Conservation (phyloP, 495 filamentous ascomycete species). For the Hypoxylon trugodes region DNA sequence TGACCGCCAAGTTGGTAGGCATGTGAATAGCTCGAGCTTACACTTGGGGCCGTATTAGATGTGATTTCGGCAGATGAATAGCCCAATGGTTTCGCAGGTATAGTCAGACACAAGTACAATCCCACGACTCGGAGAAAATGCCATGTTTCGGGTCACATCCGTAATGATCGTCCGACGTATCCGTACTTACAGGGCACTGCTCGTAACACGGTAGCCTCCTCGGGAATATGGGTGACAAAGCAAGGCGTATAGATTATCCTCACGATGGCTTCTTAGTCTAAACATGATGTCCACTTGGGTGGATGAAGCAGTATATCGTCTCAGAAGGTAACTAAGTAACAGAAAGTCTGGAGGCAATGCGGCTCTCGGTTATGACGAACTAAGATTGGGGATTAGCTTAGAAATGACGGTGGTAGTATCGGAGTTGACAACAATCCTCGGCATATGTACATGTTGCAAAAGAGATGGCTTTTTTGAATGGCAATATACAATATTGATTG, state of each 20-base stretch:
- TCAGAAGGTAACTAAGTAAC: conserved; percentile 1
- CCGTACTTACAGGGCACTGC: conserved; percentile 1
- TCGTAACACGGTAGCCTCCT: conserved; percentile 33
- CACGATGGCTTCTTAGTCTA: background rate
- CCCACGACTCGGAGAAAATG: conserved; percentile 31
- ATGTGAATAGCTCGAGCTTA: conserved; percentile 35
- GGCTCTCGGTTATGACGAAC: conserved; percentile 24
- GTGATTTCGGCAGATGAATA: conserved; percentile 41
- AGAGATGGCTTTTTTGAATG: conserved; percentile 14
- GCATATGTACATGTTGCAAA: conserved; percentile 19
- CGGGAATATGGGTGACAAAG: conserved; percentile 24
- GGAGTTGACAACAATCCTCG: conserved; percentile 17
- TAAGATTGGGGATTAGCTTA: conserved; percentile 23
- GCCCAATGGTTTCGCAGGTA: conserved; percentile 33
- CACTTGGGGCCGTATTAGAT: conserved; percentile 28
- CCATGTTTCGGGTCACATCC: conserved; percentile 34
- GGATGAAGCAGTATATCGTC: conserved; percentile 11
- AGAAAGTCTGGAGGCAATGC: conserved; percentile 12
- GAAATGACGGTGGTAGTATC: conserved; percentile 13
- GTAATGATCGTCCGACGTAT: conserved; percentile 34
- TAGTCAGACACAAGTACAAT: conserved; percentile 29
- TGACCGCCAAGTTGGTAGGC: conserved; percentile 36
- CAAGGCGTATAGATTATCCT: conserved; percentile 30
- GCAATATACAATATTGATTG: no score
- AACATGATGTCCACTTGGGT: conserved; percentile 3